Base-by-base conservation (phyloP, 148 eudicot species). In the Polygonum aviculare region DNA sequence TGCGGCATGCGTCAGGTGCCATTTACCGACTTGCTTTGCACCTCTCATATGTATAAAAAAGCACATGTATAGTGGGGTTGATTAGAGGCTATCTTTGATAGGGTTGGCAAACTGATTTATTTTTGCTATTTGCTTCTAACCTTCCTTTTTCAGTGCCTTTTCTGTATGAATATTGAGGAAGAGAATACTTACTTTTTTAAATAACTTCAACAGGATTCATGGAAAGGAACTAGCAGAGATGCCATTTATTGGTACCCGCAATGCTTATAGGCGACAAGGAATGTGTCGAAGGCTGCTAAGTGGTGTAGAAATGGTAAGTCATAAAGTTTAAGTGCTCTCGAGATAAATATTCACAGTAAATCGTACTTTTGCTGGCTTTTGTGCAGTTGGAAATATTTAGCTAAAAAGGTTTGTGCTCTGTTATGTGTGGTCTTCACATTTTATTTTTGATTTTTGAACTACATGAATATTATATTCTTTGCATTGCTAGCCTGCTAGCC, bases 241-340 rank as follows among this genome's bases (percentile, higher is more conserved):
- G 99, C 99, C 99, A 72, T 95, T 92, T 73, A 88, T 95, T 74
- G 99, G 93, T 74, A 95, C 99, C 69, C 91, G 99, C 38, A 76
- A 85, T 81, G 78, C 76, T 57, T 89, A 90, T 77, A 85, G 99
- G 82, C 97, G 94, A 60, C 91, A 93, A 84, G 99, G 99, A 78
- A 89, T 95, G 99, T 90, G 96, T 51, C 87, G 94, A 35, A 88
- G 94, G 49, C 90, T 95, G 79, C 88, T 95, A 60, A 69, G 77
- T 79, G 97, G 90, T 40, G 81, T 90, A 83, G 97, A 92, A 82
- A 77, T 12, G 87, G 99, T 95, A 81, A 70, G 90, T 86, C 77
- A 49, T 69, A 76, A 47, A 26, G 40, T 21, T 7, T 6, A 65
- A 26, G 71, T 26, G 40, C 5, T 31, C 36, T 31, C 15, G 39